These are phyloP conservation scores for Lipomyces spencermartinsiae DNA, from an alignment of 805 yeast species.

Conservation along the genomic window DNA sequence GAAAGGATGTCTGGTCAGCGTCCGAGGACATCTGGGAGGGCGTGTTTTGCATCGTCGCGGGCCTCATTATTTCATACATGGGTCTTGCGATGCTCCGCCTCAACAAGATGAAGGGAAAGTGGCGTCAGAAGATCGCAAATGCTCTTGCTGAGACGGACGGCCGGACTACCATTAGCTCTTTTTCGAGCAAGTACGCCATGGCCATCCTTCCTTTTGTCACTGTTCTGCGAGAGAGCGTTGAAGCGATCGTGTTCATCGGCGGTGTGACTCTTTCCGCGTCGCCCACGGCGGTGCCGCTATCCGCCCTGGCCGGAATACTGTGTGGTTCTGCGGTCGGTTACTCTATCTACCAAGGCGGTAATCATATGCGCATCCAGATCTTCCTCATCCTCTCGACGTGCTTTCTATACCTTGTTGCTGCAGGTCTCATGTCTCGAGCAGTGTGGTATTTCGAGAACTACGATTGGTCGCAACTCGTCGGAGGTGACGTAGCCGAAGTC, in stretches of 20 bases:
- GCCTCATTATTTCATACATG: constrained; percentile 87
- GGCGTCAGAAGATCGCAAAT: constrained; percentile 93
- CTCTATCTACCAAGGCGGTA: constrained; percentile 80
- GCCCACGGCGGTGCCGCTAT: constrained; percentile 84
- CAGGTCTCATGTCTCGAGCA: constrained; percentile 93
- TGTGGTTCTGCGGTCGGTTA: constrained; percentile 79
- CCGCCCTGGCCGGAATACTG: constrained; percentile 83
- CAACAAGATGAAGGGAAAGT: constrained; percentile 94
- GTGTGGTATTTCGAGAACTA: constrained; percentile 86
- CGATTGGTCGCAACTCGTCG: constrained; percentile 67
- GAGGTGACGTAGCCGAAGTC: constrained; percentile 93
- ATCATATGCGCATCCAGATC: constrained; percentile 79
- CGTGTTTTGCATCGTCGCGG: constrained; percentile 87
- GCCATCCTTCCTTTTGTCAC: constrained; percentile 89
- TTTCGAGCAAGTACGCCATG: constrained; percentile 80
- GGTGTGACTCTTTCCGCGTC: constrained; percentile 81
- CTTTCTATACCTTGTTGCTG: constrained; percentile 84
- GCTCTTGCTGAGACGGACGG: constrained; percentile 60
- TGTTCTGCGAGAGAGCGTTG: constrained; percentile 93
- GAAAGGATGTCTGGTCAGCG: constrained; percentile 80
- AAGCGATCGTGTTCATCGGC: constrained; percentile 94
- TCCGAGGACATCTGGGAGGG: constrained; percentile 99
- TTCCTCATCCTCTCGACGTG: constrained; percentile 88
- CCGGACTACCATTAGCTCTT: constrained; percentile 41
- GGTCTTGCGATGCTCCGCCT: constrained; percentile 96